Base-by-base conservation (phyloP, 805 yeast species). In the Yarrowia porcina region DNA sequence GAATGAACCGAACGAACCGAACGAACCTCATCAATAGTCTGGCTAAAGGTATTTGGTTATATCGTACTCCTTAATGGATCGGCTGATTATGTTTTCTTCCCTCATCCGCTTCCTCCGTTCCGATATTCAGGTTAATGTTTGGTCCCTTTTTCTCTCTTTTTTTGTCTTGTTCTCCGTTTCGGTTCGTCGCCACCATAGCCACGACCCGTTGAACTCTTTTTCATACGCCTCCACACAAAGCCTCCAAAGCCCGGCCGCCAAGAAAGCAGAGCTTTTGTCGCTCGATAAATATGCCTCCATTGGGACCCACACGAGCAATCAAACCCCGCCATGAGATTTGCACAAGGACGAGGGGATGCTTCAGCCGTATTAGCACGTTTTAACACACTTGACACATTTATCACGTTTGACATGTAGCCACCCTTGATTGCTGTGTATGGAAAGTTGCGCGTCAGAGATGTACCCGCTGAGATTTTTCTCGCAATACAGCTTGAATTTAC, bases 181-280 rank as follows among this genome's bases (percentile, higher is more conserved):
- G 21, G 52, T 7, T 28, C 17, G 49, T 27, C 28, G 54, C 54
- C 54, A 47, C 54, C 54, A 47, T 47, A 47, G 54, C 54, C 54
- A 47, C 54, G 54, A 47, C 54, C 54, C 54, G 54, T 47, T 47
- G 21, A 47, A 47, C 54, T 21, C 13, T 9, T 3, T 15, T 28
- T 15, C 18, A 32, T 30, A 47, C 54, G 54, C 54, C 54, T 47
- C 54, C 54, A 47, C 52, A 45, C 54, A 47, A 47, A 47, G 54
- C 54, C 28, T 8, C 35, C 25, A 47, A 47, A 47, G n/a, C 54
- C 54, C 52, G 52, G 52, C 5, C 17, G 54, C 54, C 54, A 47
- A 47, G 39, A 15, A 3, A 13, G 32, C n/a, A 18, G 3, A 6
- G 4, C 38, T 33, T n/a, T 33, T 33, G 2, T 15, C 4, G 4